Evolutionary conservation across 352 stramenopile species (phyloP).

Genomic region (Phytopythium ostracodes): DNA sequence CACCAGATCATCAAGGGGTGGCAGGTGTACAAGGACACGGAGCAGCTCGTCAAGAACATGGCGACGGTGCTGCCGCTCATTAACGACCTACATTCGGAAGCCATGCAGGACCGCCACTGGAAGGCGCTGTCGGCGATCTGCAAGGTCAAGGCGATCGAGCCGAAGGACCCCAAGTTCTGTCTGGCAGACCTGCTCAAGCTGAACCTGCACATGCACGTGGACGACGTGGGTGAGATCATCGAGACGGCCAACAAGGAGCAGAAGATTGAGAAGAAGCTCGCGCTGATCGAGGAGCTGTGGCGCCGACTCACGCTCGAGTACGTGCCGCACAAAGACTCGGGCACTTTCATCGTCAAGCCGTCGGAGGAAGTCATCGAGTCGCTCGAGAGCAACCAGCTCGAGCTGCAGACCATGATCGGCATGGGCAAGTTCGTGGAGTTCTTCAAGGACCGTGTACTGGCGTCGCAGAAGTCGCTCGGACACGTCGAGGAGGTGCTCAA

Average conservation of each 20-base stretch:
- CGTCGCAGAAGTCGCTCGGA: slow-evolving; percentile 74
- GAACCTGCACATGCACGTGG: slow-evolving; percentile 75
- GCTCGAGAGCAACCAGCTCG: slow-evolving; percentile 83
- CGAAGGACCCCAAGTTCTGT: slow-evolving; percentile 78
- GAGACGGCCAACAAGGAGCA: slow-evolving; percentile 88
- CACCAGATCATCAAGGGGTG: slow-evolving; percentile 85
- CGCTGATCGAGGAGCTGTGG: slow-evolving; percentile 87
- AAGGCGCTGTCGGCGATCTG: slow-evolving; percentile 80
- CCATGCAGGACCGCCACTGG: slow-evolving; percentile 95
- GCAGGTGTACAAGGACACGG: slow-evolving; percentile 86
- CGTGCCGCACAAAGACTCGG: slow-evolving; percentile 84
- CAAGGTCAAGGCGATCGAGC: slow-evolving; percentile 85
- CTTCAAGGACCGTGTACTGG: slow-evolving; percentile 82
- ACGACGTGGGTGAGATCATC: slow-evolving; percentile 85
- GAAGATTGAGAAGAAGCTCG: slow-evolving; percentile 89
- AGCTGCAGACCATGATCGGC: slow-evolving; percentile 86
- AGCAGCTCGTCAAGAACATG: slow-evolving; percentile 89
- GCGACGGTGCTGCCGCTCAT: slow-evolving; percentile 85
- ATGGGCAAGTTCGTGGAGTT: slow-evolving; percentile 92
- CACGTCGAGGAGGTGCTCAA: slow-evolving; percentile 87
- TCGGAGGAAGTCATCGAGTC: slow-evolving; percentile 85
- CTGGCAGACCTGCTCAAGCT: slow-evolving; percentile 85
- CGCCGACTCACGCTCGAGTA: slow-evolving; percentile 80
- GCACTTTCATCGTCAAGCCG: slow-evolving; percentile 81
- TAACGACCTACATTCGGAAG: slow-evolving; percentile 93